A percentile compares a stretch with the other conserved stretches of the same genome.
phyloP scores from a whole-genome alignment of 495 filamentous ascomycete species.

The Neurospora cerealis region DNA sequence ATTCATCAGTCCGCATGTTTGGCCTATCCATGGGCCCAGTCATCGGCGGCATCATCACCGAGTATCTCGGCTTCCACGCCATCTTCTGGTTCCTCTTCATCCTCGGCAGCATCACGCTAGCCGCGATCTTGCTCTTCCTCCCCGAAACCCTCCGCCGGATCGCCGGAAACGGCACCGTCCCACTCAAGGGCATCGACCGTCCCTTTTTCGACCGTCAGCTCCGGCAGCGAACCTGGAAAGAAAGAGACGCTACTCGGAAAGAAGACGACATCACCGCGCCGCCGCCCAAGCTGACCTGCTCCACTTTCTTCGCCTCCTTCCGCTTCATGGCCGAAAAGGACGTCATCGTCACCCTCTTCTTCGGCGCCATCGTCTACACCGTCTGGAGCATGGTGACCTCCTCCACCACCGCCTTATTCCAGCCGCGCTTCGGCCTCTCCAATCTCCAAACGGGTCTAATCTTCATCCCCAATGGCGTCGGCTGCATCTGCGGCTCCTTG shows the following conservation, averaged over 20 bases:
- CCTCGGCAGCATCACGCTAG: conserved; percentile 29
- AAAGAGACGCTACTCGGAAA: background rate
- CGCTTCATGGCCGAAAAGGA: conserved; percentile 52
- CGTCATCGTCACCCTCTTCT: conserved; percentile 44
- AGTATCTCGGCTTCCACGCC: conserved; percentile 53
- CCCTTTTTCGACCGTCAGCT: conserved; percentile 33
- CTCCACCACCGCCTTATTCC: conserved; percentile 29
- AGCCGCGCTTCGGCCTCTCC: conserved; percentile 33
- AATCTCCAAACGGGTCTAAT: conserved; percentile 40
- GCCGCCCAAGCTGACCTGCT: conserved; percentile 35
- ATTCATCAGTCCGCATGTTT: conserved; percentile 24
- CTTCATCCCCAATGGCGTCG: conserved; percentile 22
- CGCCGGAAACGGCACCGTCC: conserved; percentile 49
- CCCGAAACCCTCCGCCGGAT: conserved; percentile 56
- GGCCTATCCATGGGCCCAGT: conserved; percentile 49
- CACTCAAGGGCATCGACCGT: conserved; percentile 22
- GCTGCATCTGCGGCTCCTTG: conserved; percentile 14
- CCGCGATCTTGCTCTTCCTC: conserved; percentile 36
- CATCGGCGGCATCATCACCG: conserved; percentile 51
- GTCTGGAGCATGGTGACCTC: conserved; percentile 24
- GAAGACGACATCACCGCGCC: conserved; percentile 7
- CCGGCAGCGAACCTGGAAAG: conserved; percentile 21
- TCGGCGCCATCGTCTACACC: conserved; percentile 28
- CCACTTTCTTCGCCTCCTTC: conserved; percentile 44
- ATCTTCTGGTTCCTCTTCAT: conserved; percentile 63